Evolutionary conservation across 768 basidiomycete genomes (phyloP).

Genomic region (Amanita muscaria): DNA sequence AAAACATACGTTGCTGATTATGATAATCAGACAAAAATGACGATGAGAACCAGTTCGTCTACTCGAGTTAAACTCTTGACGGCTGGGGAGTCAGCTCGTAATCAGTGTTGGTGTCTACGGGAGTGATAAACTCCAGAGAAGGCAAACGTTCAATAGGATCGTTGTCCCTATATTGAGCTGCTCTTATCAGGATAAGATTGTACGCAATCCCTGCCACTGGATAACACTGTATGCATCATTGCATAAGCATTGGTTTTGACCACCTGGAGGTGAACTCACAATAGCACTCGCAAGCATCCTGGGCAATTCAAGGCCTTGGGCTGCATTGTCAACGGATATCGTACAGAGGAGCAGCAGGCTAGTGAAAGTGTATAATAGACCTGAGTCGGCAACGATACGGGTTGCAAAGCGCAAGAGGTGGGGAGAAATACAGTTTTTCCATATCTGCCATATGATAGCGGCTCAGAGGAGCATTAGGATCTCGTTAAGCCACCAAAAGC

Average conservation of each 20-base stretch:
- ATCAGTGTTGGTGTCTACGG: too few species aligned
- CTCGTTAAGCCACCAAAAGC: neutral
- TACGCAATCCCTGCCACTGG: conserved; percentile 3
- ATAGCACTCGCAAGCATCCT: neutral
- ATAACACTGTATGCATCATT: neutral
- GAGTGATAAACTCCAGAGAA: neutral
- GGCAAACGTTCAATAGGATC: too few species aligned
- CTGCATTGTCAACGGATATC: neutral
- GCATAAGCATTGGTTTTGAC: neutral
- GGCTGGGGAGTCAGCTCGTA: too few species aligned
- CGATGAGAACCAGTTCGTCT: too few species aligned
- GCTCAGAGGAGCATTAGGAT: neutral
- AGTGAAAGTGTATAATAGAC: conserved; percentile 3
- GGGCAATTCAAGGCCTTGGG: neutral
- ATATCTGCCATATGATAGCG: conserved; percentile 2
- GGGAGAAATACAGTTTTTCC: neutral
- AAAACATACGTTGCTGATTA: too few species aligned
- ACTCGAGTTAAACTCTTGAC: too few species aligned
- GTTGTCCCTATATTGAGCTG: neutral
- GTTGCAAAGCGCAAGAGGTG: neutral
- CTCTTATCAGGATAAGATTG: conserved; percentile 6
- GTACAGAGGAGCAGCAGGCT: neutral
- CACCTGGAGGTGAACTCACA: neutral
- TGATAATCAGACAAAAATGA: too few species aligned
- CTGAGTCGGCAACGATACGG: conserved; percentile 2